Percentiles rank a stretch among this genome's conserved stretches.
These are phyloP conservation scores for Candida sp. DNA, from an alignment of 1,139 yeast genomes.

Conservation along the genomic window DNA sequence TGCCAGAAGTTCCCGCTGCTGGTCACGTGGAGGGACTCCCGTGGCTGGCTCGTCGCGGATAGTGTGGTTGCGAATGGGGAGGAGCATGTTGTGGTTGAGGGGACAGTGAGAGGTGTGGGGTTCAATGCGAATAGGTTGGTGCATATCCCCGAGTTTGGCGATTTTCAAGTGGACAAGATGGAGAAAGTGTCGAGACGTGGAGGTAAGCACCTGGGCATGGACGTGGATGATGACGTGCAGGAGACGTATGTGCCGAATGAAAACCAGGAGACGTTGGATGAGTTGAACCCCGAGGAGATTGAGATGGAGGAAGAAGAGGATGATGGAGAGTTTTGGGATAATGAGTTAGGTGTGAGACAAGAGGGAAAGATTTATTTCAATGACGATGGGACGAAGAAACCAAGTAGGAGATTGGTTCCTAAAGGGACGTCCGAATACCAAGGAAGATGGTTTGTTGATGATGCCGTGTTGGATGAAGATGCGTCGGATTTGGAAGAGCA, in stretches of 20 bases:
- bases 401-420: slow-evolving; percentile 59
- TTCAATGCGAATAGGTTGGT: slow-evolving; percentile 77
- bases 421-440: slow-evolving; percentile 94
- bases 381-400: slow-evolving; percentile 37
- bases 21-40: slow-evolving; percentile 87
- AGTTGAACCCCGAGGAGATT: slow-evolving; percentile 62
- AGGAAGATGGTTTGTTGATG: slow-evolving; percentile 86
- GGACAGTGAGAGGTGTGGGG: slow-evolving; percentile 87
- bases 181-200: slow-evolving; percentile 43
- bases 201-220: slow-evolving; percentile 27
- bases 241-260: slow-evolving; percentile 50
- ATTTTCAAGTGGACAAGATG: slow-evolving; percentile 75
- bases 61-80: slow-evolving; percentile 30
- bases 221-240: slow-evolving; percentile 21
- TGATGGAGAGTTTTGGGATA: slow-evolving; percentile 11
- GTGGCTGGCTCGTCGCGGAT: slow-evolving; percentile 89
- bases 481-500: slow-evolving; percentile 54
- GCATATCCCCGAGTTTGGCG: slow-evolving; percentile 91
- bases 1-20: slow-evolving; percentile 91
- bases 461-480: slow-evolving; percentile 44
- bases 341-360: slow-evolving; percentile 59
- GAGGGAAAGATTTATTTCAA: slow-evolving; percentile 69
- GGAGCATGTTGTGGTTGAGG: slow-evolving; percentile 61
- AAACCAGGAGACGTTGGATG: slow-evolving; percentile 69
- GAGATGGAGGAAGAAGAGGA: slow-evolving; percentile 54